A percentile compares a stretch with the other conserved stretches of the same genome.
Conservation (phyloP, 2,329 filamentous ascomycete genomes). For the Colletotrichum ledebouriae region DNA sequence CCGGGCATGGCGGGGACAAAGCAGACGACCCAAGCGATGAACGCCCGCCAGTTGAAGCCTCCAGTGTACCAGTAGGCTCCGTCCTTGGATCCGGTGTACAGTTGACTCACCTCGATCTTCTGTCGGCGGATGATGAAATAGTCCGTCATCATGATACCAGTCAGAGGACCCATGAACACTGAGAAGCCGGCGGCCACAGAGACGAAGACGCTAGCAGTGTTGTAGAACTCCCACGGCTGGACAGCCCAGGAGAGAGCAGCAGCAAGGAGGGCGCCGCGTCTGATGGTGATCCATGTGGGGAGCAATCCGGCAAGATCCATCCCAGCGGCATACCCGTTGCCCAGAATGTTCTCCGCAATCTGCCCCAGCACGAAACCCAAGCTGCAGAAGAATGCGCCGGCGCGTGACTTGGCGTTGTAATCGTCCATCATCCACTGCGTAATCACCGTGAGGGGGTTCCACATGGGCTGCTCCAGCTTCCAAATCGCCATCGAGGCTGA, state of each 20-base stretch:
- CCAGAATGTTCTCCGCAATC: conserved; percentile 49
- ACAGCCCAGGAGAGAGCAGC: conserved; percentile 46
- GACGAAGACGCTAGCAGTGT: conserved; percentile 47
- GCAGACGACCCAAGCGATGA: conserved; percentile 50
- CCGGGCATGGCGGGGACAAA: conserved; percentile 49
- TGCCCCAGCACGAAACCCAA: conserved; percentile 48
- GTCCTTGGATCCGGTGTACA: conserved; percentile 51
- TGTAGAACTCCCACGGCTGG: conserved; percentile 50
- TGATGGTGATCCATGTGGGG: conserved; percentile 48
- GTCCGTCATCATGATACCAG: conserved; percentile 49
- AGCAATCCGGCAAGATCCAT: conserved; percentile 49
- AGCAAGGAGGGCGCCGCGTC: conserved; percentile 47
- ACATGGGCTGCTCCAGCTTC: conserved; percentile 44
- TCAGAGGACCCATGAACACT: conserved; percentile 49
- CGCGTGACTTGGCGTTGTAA: conserved; percentile 45
- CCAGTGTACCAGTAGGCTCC: conserved; percentile 55
- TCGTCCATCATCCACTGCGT: conserved; percentile 49
- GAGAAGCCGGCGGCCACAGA: conserved; percentile 48
- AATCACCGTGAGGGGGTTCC: conserved; percentile 48
- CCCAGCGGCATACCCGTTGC: conserved; percentile 48
- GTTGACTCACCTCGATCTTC: conserved; percentile 53
- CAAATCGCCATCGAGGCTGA: conserved; percentile 48
- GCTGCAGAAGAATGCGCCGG: conserved; percentile 48
- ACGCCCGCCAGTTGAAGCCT: conserved; percentile 53
- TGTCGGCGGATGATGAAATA: conserved; percentile 51